These are phyloP conservation scores for Diplodia scrobiculata DNA, from an alignment of 2,329 filamentous ascomycete species.

Conservation along the genomic window DNA sequence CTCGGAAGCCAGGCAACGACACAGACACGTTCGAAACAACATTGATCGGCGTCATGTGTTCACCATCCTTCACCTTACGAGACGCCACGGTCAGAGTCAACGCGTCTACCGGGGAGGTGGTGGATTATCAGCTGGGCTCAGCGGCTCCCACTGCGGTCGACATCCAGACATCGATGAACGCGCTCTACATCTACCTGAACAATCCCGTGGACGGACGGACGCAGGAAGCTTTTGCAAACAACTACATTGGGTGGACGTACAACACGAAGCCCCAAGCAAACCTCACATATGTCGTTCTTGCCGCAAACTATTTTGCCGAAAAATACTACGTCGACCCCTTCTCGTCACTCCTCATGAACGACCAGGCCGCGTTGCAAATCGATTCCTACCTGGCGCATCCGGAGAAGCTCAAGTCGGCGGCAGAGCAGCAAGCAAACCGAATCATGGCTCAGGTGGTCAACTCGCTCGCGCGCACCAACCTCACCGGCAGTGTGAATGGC, in stretches of 20 bases:
- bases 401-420: neutral
- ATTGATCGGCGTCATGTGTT: conserved; percentile 7
- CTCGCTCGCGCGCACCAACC: neutral
- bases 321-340: conserved; percentile 17
- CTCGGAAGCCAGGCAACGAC: neutral
- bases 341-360: neutral
- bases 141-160: neutral
- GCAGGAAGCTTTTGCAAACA: neutral
- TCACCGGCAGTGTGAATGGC: neutral
- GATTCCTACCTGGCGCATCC: neutral
- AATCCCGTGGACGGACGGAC: conserved; percentile 20
- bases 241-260: conserved; percentile 2
- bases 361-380: conserved; percentile 1
- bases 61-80: conserved; percentile 2
- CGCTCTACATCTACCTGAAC: conserved; percentile 24
- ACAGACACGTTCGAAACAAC: conserved; percentile 7
- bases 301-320: neutral
- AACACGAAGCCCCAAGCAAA: conserved; percentile 1
- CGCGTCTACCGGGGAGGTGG: conserved; percentile 3
- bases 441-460: conserved; percentile 27
- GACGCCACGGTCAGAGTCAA: conserved; percentile 14
- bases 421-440: conserved; percentile 4
- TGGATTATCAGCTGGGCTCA: neutral
- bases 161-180: conserved; percentile 12
- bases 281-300: neutral